Evolutionary conservation across 345 rosid species (phyloP).

Genomic region (Populus davidiana): DNA sequence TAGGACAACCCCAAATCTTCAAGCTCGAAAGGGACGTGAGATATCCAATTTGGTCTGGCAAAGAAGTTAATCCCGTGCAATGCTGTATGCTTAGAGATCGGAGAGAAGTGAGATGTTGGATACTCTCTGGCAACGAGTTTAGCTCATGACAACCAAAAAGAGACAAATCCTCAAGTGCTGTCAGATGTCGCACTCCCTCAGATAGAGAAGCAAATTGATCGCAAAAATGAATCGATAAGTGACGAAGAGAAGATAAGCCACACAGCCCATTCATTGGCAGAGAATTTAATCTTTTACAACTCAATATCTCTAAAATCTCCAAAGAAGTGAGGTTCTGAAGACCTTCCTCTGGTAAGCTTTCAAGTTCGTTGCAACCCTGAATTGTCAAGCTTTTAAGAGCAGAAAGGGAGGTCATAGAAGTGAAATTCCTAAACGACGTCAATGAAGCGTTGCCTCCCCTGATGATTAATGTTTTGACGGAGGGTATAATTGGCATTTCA

Average conservation of each 20-base stretch:
- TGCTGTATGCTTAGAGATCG: not conserved
- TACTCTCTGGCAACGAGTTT: not conserved
- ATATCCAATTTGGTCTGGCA: constrained; percentile 5
- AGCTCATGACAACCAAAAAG: not conserved
- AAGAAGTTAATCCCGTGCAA: not conserved
- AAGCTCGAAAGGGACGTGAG: not conserved
- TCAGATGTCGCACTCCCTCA: not conserved
- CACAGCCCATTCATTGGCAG: not conserved
- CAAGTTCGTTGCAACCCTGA: not conserved
- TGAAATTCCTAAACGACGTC: not conserved
- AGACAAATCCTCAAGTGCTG: not conserved
- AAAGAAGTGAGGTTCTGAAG: not conserved
- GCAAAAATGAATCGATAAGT: not conserved
- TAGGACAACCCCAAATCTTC: not conserved
- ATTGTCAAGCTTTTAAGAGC: not conserved
- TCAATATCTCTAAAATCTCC: not conserved
- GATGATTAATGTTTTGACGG: not conserved
- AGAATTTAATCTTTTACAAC: not conserved
- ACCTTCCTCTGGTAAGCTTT: constrained; percentile 12
- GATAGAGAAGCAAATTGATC: not conserved
- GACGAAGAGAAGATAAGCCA: not conserved
- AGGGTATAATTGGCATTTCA: not conserved
- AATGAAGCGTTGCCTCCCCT: not conserved
- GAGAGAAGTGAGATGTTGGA: not conserved
- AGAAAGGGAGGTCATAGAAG: not conserved